These are phyloP conservation scores for Lasiosphaeria hispida DNA, from an alignment of 495 filamentous ascomycete species.

Conservation along the genomic window DNA sequence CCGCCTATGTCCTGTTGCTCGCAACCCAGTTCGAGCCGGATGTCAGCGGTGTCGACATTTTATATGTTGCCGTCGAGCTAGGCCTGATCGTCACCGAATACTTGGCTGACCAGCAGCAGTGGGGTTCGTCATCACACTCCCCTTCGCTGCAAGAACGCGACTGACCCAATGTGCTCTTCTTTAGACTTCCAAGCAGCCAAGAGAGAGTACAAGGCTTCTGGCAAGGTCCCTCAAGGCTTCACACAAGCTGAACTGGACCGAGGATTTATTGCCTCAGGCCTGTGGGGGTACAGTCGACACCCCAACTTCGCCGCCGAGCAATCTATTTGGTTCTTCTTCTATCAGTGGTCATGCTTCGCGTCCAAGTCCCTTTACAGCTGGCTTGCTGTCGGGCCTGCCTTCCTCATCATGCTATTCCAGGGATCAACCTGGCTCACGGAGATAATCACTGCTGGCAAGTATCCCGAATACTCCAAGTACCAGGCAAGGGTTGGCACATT, in stretches of 20 bases:
- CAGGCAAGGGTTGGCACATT: conserved; percentile 79
- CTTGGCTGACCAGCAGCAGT: conserved; percentile 91
- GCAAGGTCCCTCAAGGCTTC: conserved; percentile 62
- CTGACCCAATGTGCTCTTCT: conserved; percentile 14
- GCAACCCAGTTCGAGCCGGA: conserved; percentile 40
- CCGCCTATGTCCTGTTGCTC: conserved; percentile 78
- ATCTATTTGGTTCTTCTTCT: conserved; percentile 81
- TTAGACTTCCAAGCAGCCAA: conserved; percentile 79
- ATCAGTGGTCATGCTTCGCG: conserved; percentile 78
- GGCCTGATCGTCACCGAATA: conserved; percentile 70
- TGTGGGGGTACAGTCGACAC: conserved; percentile 85
- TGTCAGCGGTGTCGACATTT: conserved; percentile 58
- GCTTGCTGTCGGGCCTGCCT: conserved; percentile 67
- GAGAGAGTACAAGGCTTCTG: conserved; percentile 64
- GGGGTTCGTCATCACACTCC: conserved; percentile 54
- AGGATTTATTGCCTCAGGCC: conserved; percentile 80
- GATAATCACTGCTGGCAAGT: conserved; percentile 73
- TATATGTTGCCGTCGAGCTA: conserved; percentile 66
- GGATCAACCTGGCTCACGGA: conserved; percentile 86
- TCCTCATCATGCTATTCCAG: conserved; percentile 79
- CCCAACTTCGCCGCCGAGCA: conserved; percentile 96
- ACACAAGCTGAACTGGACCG: conserved; percentile 78
- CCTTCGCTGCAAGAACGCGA: background rate
- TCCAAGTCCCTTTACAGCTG: conserved; percentile 72
- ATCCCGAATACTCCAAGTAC: conserved; percentile 84